Evolutionary conservation across 805 yeast genomes (phyloP).

Genomic region (Ogataea paradorogensis): DNA sequence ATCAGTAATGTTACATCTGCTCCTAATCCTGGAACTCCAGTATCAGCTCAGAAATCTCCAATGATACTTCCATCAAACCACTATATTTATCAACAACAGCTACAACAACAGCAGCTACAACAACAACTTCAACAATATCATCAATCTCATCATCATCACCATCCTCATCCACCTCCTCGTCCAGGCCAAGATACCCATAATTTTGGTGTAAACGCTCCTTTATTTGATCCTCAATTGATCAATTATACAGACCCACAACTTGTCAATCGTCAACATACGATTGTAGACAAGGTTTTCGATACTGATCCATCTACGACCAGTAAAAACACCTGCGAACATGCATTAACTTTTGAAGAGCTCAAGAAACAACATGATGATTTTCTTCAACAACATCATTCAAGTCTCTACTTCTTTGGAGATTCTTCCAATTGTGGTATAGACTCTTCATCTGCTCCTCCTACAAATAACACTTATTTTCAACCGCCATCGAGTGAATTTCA

Average conservation of each 20-base stretch:
- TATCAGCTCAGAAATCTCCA: slow-evolving; percentile 9
- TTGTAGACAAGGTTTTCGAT: slow-evolving; percentile 15
- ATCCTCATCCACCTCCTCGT: slow-evolving; percentile 2
- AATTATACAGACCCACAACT: slow-evolving; percentile 5
- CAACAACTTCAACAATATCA: too few species aligned
- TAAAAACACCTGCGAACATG: slow-evolving; percentile 1
- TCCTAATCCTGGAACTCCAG: too few species aligned
- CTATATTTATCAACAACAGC: slow-evolving; percentile 1
- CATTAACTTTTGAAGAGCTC: slow-evolving; percentile 20
- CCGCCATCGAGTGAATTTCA: not conserved
- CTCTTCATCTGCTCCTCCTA: not conserved
- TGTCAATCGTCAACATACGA: slow-evolving; percentile 9
- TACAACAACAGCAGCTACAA: too few species aligned
- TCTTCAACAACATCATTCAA: slow-evolving; percentile 16
- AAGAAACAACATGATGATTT: slow-evolving; percentile 22
- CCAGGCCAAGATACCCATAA: slow-evolving; percentile 5
- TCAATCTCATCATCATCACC: not conserved
- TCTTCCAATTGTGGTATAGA: not conserved
- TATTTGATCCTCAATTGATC: slow-evolving; percentile 16
- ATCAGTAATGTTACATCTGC: slow-evolving; percentile 15
- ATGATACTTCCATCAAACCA: slow-evolving; percentile 4
- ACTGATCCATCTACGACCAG: not conserved
- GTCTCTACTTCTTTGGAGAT: slow-evolving; percentile 15
- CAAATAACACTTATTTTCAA: not conserved
- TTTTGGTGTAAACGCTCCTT: slow-evolving; percentile 8